A percentile compares a stretch with the other conserved stretches of the same genome.
Evolutionary conservation across 495 filamentous ascomycete species (phyloP).

Genomic region (Ascodesmis nigricans): DNA sequence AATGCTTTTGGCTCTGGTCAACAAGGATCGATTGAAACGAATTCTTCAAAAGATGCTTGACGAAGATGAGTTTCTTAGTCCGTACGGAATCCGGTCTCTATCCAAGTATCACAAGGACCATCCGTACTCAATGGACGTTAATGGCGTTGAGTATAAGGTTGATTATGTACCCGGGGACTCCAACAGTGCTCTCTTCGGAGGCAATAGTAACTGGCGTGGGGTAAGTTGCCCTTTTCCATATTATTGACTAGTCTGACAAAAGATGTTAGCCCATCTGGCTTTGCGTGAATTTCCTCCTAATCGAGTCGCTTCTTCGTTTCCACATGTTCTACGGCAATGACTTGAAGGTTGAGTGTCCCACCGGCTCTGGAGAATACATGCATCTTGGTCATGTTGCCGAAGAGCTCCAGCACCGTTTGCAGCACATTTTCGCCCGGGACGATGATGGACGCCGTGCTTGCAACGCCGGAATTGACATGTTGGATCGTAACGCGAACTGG

Average conservation of each 20-base stretch:
- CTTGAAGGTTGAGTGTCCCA: constrained; percentile 79
- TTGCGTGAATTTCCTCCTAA: constrained; percentile 83
- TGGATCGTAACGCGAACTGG: constrained; percentile 84
- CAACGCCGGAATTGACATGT: constrained; percentile 55
- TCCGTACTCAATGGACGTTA: constrained; percentile 88
- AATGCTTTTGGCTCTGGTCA: constrained; percentile 68
- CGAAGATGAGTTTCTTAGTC: constrained; percentile 75
- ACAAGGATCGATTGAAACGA: constrained; percentile 62
- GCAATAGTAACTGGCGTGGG: constrained; percentile 90
- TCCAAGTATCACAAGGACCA: constrained; percentile 82
- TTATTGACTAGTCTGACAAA: background rate
- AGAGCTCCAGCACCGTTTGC: constrained; percentile 82
- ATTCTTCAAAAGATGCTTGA: constrained; percentile 83
- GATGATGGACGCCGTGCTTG: constrained; percentile 72
- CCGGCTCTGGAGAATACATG: constrained; percentile 85
- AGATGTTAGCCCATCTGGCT: constrained; percentile 60
- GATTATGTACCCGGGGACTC: constrained; percentile 85
- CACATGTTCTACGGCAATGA: constrained; percentile 84
- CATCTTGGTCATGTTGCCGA: constrained; percentile 91
- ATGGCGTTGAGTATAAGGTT: constrained; percentile 72
- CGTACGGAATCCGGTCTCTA: constrained; percentile 78
- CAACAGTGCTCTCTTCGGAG: constrained; percentile 78
- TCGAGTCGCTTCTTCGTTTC: constrained; percentile 79
- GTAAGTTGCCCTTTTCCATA: constrained; percentile 9
- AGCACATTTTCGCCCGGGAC: constrained; percentile 67